These are phyloP conservation scores for Boletus chippewaensis DNA, from an alignment of 1,284 basidiomycete genomes.

Conservation along the genomic window DNA sequence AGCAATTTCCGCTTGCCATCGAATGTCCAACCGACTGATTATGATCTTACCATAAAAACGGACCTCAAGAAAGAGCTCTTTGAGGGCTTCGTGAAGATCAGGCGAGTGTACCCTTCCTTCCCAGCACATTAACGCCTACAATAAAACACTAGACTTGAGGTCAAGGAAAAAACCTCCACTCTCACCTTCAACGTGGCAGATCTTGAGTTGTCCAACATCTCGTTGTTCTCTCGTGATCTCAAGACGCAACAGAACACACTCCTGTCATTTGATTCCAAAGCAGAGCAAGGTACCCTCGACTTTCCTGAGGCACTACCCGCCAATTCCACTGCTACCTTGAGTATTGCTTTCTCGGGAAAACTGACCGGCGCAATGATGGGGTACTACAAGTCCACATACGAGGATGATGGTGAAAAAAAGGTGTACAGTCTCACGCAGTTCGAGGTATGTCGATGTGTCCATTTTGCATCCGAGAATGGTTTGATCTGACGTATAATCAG, in stretches of 20 bases:
- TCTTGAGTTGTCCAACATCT: conserved; percentile 63
- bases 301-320: conserved; percentile 53
- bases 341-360: conserved; percentile 56
- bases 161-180: conserved; percentile 58
- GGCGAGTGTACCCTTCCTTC: conserved; percentile 37
- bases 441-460: conserved; percentile 41
- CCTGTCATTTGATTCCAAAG: conserved; percentile 50
- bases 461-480: neutral
- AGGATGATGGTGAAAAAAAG: conserved; percentile 50
- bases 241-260: conserved; percentile 46
- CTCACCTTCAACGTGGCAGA: conserved; percentile 71
- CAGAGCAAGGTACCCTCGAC: conserved; percentile 59
- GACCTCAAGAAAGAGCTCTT: conserved; percentile 74
- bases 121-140: conserved; percentile 7
- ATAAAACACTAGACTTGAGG: conserved; percentile 52
- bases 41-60: conserved; percentile 80
- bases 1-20: conserved; percentile 67
- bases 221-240: conserved; percentile 55
- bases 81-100: conserved; percentile 72
- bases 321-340: conserved; percentile 58
- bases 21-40: conserved; percentile 72
- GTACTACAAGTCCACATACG: conserved; percentile 60
- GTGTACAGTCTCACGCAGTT: conserved; percentile 82
- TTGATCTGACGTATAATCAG: conserved; percentile 41
- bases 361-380: conserved; percentile 68